Base-by-base conservation (phyloP, 345 rosid genomes). In the Hibiscus trionum region DNA sequence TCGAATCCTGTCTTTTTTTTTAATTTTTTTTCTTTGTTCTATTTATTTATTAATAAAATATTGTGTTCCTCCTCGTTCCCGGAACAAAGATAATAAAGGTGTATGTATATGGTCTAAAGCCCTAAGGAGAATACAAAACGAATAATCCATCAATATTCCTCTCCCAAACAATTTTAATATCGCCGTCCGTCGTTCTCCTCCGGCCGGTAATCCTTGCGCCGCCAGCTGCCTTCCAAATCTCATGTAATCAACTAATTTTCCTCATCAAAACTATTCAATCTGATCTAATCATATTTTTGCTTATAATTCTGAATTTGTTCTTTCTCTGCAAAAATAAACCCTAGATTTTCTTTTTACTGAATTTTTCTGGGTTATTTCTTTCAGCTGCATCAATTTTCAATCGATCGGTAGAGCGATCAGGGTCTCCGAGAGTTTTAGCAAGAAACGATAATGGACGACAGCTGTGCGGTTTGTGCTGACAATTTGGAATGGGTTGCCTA, bases 381-480 rank as follows among this genome's bases (percentile, higher is more conserved):
- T 47, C 52, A 47, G 5, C 14, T 56, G 62, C 35, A 3, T 47
- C 70, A 4, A 62, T 33, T 65, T 33, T 35, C 66, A 1, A 15
- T 59, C 68, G 58, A 44, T 10, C 27, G 4, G 11, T 21, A 2
- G 21, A 6, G 49, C 35, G 11, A 56, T 70, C 12, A 37, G 73
- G 63, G 61, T 37, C 57, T 37, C 29, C 8, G 14, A 44, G 19
- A 57, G 2, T 3, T 15, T 53, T 4, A 12, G 47, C 37, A 69
- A 57, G 47, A 61, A 17, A 53, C 73, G 53, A 63, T 47, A 31
- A 93, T 93, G 98, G 97, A 91, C 69, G 96, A 91, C 65, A 81
- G 90, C 66, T 94, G 97, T 69, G 98, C 97, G 31, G 98, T 94
- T 33, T 94, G 98, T 64, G 98, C 97, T 0, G 98, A 94, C 66